Percentiles rank a stretch among this genome's conserved stretches.
Conservation (phyloP, 805 yeast genomes). For the Blastobotrys peoriensis region DNA sequence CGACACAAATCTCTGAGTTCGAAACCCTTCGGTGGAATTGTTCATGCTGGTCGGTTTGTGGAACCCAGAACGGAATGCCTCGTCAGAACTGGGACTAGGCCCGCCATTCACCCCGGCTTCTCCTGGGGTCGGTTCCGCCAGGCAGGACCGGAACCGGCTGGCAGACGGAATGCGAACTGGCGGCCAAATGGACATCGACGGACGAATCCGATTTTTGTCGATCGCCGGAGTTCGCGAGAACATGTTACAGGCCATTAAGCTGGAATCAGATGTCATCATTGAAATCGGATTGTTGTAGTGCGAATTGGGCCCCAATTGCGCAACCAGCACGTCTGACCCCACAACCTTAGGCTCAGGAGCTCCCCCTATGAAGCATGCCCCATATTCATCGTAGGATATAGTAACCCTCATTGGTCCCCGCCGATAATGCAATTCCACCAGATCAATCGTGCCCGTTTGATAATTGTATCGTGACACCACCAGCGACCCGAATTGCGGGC, state of each 20-base stretch:
- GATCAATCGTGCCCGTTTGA: conserved; percentile 17
- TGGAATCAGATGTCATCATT: not conserved
- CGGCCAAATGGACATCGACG: not conserved
- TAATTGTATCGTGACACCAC: conserved; percentile 19
- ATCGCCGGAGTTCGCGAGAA: not conserved
- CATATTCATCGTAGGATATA: not conserved
- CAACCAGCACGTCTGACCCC: not conserved
- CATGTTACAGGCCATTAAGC: not conserved
- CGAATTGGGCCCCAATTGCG: not conserved
- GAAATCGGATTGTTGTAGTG: not conserved
- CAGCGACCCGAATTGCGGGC: conserved; percentile 21
- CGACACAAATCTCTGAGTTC: not conserved
- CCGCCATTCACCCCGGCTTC: not conserved
- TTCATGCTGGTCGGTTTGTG: not conserved
- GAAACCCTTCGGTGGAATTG: not conserved
- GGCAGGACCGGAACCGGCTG: not conserved
- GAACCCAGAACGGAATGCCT: not conserved
- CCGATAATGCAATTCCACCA: conserved; percentile 14
- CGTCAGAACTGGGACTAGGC: not conserved
- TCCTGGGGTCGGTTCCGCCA: not conserved
- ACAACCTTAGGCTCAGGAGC: not conserved
- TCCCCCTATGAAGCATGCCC: no score
- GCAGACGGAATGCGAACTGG: not conserved
- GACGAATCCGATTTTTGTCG: not conserved
- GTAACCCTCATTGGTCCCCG: not conserved